Evolutionary conservation across 768 basidiomycete species (phyloP).

Genomic region (Brasilioporus rufonigricans): DNA sequence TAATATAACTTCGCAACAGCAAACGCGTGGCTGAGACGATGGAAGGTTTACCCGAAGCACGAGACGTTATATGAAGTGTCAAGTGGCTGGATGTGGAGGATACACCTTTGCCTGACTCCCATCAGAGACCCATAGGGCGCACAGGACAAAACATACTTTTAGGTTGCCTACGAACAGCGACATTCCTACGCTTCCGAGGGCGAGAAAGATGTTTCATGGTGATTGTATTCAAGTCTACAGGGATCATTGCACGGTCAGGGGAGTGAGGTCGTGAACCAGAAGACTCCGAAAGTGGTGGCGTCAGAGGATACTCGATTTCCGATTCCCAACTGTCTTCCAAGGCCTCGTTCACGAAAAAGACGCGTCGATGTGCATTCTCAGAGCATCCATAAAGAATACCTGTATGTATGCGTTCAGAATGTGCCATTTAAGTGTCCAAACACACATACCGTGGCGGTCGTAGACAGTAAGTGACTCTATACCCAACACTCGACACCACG

Average conservation of each 20-base stretch:
- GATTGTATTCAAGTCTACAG: slow-evolving; percentile 15
- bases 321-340: slow-evolving; percentile 42
- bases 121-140: slow-evolving; percentile 11
- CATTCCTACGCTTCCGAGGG: slow-evolving; percentile 22
- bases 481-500: slow-evolving; percentile 64
- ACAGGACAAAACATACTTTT: slow-evolving; percentile 19
- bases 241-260: slow-evolving; percentile 35
- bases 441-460: slow-evolving; percentile 61
- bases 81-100: slow-evolving; percentile 26
- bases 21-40: slow-evolving; percentile 54
- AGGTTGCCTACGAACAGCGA: slow-evolving; percentile 23
- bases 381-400: slow-evolving; percentile 42
- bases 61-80: slow-evolving; percentile 56
- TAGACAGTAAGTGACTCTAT: slow-evolving; percentile 68
- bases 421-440: not conserved
- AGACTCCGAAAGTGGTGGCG: slow-evolving; percentile 75
- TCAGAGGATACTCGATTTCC: slow-evolving; percentile 67
- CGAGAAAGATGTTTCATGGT: slow-evolving; percentile 18
- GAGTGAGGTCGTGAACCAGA: slow-evolving; percentile 64
- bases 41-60: slow-evolving; percentile 60
- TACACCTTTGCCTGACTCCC: slow-evolving; percentile 9
- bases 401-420: slow-evolving; percentile 22
- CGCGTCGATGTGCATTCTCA: slow-evolving; percentile 40
- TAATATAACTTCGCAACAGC: slow-evolving; percentile 34
- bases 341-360: slow-evolving; percentile 27